These are phyloP conservation scores for Heliocybe sulcata DNA, from an alignment of 1,284 basidiomycete species.

Conservation along the genomic window DNA sequence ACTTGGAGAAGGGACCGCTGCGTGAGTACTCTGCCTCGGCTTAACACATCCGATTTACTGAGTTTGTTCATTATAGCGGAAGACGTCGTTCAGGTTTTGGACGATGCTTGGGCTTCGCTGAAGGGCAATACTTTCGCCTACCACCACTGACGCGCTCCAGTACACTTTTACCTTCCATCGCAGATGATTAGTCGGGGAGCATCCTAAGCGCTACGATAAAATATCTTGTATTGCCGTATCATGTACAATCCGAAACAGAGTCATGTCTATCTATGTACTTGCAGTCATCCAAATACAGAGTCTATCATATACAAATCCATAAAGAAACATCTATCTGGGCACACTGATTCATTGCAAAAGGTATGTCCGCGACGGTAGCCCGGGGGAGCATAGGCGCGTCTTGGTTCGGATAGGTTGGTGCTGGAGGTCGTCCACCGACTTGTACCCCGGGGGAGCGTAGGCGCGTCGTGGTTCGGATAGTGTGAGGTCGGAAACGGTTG, in stretches of 20 bases:
- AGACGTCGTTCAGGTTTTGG: slow-evolving; percentile 27
- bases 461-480: too few species aligned
- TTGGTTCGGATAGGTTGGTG: too few species aligned
- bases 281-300: background rate
- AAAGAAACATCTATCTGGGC: background rate
- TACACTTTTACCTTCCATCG: too few species aligned
- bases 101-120: slow-evolving; percentile 30
- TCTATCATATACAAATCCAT: too few species aligned
- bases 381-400: too few species aligned
- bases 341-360: too few species aligned
- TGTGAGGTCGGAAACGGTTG: too few species aligned
- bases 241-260: background rate
- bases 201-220: too few species aligned
- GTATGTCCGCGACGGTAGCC: too few species aligned
- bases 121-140: slow-evolving; percentile 20
- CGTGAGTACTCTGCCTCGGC: slow-evolving; percentile 26
- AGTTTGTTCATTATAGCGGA: slow-evolving; percentile 17
- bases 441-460: too few species aligned
- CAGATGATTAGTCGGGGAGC: too few species aligned
- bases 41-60: background rate
- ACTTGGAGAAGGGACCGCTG: slow-evolving; percentile 51
- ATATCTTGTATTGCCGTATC: background rate
- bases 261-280: background rate
- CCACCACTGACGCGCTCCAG: slow-evolving; percentile 17
- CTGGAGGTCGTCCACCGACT: too few species aligned